These are phyloP conservation scores for Colletotrichum cereale DNA, from an alignment of 2,329 filamentous ascomycete species.

Conservation along the genomic window DNA sequence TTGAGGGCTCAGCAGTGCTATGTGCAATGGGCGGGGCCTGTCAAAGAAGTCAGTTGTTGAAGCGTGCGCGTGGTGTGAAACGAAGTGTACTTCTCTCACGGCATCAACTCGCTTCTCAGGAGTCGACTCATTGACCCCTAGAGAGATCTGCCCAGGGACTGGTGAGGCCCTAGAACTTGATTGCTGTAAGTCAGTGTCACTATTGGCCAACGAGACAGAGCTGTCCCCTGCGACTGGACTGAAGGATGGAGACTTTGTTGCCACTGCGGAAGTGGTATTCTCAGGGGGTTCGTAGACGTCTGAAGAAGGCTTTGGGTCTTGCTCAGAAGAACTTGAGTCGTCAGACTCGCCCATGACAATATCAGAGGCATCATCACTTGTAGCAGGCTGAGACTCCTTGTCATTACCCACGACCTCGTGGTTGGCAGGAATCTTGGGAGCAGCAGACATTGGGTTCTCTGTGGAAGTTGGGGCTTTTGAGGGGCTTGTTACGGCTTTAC, in stretches of 20 bases:
- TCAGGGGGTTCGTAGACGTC: slow-evolving; percentile 70
- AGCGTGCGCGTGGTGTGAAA: slow-evolving; percentile 42
- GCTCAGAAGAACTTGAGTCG: slow-evolving; percentile 36
- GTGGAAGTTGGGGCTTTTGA: slow-evolving; percentile 4
- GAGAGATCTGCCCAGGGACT: slow-evolving; percentile 38
- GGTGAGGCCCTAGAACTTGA: slow-evolving; percentile 42
- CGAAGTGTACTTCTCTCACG: slow-evolving; percentile 59
- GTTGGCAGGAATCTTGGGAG: background rate
- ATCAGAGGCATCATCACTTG: slow-evolving; percentile 36
- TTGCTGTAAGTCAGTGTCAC: slow-evolving; percentile 46
- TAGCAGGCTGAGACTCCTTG: slow-evolving; percentile 23
- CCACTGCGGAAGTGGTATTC: slow-evolving; percentile 57
- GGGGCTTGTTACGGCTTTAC: slow-evolving; percentile 24
- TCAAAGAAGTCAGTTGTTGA: slow-evolving; percentile 42
- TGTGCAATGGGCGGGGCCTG: slow-evolving; percentile 31
- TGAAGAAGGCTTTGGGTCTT: slow-evolving; percentile 47
- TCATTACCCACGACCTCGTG: background rate
- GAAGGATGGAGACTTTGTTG: slow-evolving; percentile 67
- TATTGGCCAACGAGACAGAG: slow-evolving; percentile 44
- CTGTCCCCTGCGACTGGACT: slow-evolving; percentile 41
- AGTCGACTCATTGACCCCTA: slow-evolving; percentile 40
- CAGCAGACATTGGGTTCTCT: slow-evolving; percentile 9
- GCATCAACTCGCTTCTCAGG: slow-evolving; percentile 46
- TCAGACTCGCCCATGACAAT: slow-evolving; percentile 40
- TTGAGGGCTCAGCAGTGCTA: slow-evolving; percentile 32